A percentile compares a stretch with the other conserved stretches of the same genome.
phyloP scores from a whole-genome alignment of 768 basidiomycete genomes.

The Boletellus ananiceps region DNA sequence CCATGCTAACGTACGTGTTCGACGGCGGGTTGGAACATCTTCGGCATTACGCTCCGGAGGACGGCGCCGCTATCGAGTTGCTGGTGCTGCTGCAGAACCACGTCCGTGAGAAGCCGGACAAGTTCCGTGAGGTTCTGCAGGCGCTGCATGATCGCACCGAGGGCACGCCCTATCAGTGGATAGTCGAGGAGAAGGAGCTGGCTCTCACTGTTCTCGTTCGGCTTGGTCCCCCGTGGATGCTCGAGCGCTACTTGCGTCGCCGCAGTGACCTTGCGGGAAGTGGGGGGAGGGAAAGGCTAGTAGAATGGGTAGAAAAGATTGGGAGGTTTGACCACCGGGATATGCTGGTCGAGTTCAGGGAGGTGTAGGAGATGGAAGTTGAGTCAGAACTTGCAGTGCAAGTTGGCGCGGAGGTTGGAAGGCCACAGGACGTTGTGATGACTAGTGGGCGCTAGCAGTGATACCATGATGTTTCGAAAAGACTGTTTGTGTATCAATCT shows the following conservation, averaged over 20 bases:
- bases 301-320: constrained; percentile 15
- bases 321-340: constrained; percentile 23
- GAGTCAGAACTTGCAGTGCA: not conserved
- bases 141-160: constrained; percentile 26
- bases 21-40: constrained; percentile 28
- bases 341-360: constrained; percentile 17
- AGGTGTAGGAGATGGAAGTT: constrained; percentile 8
- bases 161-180: constrained; percentile 20
- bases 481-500: too few relatives aligned
- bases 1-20: constrained; percentile 27
- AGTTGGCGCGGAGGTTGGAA: not conserved
- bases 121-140: constrained; percentile 20
- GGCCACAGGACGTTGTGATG: constrained; percentile 6
- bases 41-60: constrained; percentile 22
- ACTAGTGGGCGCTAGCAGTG: not conserved
- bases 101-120: constrained; percentile 19
- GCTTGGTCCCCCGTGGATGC: constrained; percentile 25
- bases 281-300: constrained; percentile 12
- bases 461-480: too few relatives aligned
- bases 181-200: constrained; percentile 23
- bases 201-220: constrained; percentile 21
- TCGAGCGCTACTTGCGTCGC: constrained; percentile 22
- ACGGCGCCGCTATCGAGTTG: constrained; percentile 24
- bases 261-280: constrained; percentile 19
- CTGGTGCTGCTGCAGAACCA: constrained; percentile 18